These are phyloP conservation scores for Wickerhamomyces subpelliculosus DNA, from an alignment of 805 yeast genomes.

Conservation along the genomic window DNA sequence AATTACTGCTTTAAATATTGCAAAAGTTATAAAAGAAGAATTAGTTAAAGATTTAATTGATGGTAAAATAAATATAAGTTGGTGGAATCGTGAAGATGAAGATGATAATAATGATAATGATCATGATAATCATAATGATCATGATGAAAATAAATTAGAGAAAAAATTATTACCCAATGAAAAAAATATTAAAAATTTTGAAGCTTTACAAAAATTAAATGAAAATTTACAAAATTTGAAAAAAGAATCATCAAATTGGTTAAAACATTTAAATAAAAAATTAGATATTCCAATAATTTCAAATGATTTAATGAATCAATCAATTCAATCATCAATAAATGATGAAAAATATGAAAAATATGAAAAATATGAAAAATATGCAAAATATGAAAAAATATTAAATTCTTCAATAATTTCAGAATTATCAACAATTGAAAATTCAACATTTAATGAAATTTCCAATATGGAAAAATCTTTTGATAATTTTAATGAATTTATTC, in stretches of 20 bases:
- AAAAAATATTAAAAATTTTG: constrained; percentile 45
- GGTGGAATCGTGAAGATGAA: constrained; percentile 46
- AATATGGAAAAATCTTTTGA: constrained; percentile 16
- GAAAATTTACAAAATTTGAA: constrained; percentile 36
- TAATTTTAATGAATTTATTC: constrained; percentile 14
- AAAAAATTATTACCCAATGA: constrained; percentile 46
- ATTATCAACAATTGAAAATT: constrained; percentile 7
- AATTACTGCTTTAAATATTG: constrained; percentile 40
- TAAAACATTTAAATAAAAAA: constrained; percentile 10
- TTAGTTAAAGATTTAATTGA: constrained; percentile 49
- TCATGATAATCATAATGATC: constrained; percentile 21
- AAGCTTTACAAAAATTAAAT: constrained; percentile 40
- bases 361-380: too few relatives aligned
- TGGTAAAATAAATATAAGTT: constrained; percentile 56
- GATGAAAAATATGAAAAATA: too few relatives aligned
- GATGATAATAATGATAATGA: constrained; percentile 17
- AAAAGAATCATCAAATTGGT: constrained; percentile 44
- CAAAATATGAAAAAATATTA: constrained; percentile 19
- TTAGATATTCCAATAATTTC: constrained; percentile 7
- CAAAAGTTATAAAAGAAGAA: constrained; percentile 60
- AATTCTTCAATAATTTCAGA: constrained; percentile 13
- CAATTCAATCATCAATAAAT: background rate
- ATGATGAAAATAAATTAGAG: constrained; percentile 5
- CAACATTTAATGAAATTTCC: constrained; percentile 8
- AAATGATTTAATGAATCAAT: background rate